phyloP scores from a whole-genome alignment of 495 filamentous ascomycete genomes.

The Endocarpon pusillum region DNA sequence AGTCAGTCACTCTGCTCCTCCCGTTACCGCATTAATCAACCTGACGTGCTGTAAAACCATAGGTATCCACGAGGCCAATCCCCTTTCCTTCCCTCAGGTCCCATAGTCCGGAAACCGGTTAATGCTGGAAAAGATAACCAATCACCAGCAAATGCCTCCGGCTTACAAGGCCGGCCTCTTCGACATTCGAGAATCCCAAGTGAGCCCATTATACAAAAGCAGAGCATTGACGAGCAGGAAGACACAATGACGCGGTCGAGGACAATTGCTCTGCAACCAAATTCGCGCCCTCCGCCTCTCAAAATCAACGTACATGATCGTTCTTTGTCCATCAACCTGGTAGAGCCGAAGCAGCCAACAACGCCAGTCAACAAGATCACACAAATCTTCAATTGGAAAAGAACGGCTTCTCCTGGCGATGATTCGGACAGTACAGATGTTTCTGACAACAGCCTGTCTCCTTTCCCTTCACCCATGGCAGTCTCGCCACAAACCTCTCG shows the following conservation, averaged over 20 bases:
- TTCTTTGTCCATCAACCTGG: conserved; percentile 15
- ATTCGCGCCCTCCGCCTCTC: conserved; percentile 21
- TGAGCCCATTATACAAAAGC: conserved; percentile 1
- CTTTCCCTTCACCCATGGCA: conserved; percentile 39
- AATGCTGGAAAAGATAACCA: not conserved
- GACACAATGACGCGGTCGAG: conserved; percentile 19
- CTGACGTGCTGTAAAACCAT: conserved; percentile 12
- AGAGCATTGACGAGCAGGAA: not conserved
- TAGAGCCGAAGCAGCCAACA: conserved; percentile 30
- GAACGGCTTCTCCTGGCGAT: conserved; percentile 34
- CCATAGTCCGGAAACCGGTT: not conserved
- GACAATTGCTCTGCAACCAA: conserved; percentile 29
- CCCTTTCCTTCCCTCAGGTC: conserved; percentile 10
- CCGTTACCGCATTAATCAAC: conserved; percentile 13
- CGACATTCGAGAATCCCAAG: conserved; percentile 1
- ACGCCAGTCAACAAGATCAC: conserved; percentile 46
- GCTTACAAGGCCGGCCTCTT: not conserved
- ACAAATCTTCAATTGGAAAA: conserved; percentile 55
- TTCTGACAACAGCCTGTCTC: conserved; percentile 43
- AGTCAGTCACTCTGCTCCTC: conserved; percentile 18
- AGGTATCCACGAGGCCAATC: conserved; percentile 25
- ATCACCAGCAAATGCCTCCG: not conserved
- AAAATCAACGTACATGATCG: conserved; percentile 21
- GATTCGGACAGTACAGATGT: conserved; percentile 47
- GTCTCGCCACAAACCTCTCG: conserved; percentile 25